Evolutionary conservation across 768 basidiomycete genomes (phyloP).

Genomic region (Pleurotus salmoneostramineus): DNA sequence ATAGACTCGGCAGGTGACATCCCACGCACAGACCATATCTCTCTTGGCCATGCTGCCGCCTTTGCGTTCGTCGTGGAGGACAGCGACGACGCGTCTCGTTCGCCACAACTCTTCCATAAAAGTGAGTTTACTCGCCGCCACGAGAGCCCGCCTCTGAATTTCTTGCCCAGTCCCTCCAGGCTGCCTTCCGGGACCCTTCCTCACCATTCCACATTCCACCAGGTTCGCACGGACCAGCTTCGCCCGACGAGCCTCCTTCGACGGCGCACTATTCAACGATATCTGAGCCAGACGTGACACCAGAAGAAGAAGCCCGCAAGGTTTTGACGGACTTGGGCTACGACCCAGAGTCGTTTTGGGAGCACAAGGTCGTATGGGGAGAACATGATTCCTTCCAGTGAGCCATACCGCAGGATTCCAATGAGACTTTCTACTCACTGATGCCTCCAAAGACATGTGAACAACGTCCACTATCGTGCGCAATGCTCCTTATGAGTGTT

Average conservation of each 20-base stretch:
- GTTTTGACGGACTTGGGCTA: constrained; percentile 46
- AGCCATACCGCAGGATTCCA: constrained; percentile 19
- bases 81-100: background rate
- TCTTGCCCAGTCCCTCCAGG: constrained; percentile 47
- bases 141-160: constrained; percentile 7
- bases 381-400: constrained; percentile 78
- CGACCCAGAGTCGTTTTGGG: constrained; percentile 69
- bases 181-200: constrained; percentile 56
- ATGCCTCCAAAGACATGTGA: constrained; percentile 55
- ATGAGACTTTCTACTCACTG: constrained; percentile 1
- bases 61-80: background rate
- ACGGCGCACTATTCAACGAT: constrained; percentile 11
- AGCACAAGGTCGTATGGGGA: constrained; percentile 76
- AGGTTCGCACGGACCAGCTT: constrained; percentile 55
- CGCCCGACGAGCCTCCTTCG: constrained; percentile 43
- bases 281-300: constrained; percentile 3
- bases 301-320: constrained; percentile 33
- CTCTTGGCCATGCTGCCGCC: background rate
- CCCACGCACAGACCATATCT: background rate
- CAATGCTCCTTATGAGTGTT: constrained; percentile 3
- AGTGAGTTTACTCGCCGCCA: background rate
- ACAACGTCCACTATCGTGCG: constrained; percentile 72
- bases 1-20: background rate
- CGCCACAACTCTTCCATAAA: constrained; percentile 1
- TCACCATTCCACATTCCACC: constrained; percentile 66